A percentile compares a stretch with the other conserved stretches of the same genome.
Evolutionary conservation across 108 stramenopile genomes (phyloP).

Genomic region (Bacterosira constricta): DNA sequence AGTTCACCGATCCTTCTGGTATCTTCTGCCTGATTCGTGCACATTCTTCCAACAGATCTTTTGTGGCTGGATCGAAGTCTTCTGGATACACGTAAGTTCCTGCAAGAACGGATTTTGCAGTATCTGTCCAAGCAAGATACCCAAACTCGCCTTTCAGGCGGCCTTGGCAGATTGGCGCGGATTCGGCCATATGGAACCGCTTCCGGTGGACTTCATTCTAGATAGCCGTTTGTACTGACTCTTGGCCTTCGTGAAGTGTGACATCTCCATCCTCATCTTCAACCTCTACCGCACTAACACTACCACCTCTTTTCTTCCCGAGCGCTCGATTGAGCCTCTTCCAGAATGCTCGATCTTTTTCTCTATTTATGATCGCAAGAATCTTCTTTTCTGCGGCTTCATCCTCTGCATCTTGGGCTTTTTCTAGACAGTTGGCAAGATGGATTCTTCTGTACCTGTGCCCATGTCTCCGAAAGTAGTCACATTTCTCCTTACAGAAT

Average conservation of each 20-base stretch:
- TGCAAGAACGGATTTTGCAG: not conserved
- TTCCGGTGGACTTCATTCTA: not conserved
- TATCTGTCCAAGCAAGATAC: too few species aligned
- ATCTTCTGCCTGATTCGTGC: not conserved
- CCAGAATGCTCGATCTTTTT: constrained; percentile 21
- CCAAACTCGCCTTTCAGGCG: constrained; percentile 19
- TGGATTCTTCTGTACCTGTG: constrained; percentile 6
- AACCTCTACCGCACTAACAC: constrained; percentile 17
- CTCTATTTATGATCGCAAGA: constrained; percentile 13
- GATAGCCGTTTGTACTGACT: constrained; percentile 1
- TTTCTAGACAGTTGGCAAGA: not conserved
- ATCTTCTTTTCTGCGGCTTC: constrained; percentile 11
- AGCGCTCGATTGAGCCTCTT: constrained; percentile 1
- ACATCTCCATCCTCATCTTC: not conserved
- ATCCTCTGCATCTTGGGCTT: not conserved
- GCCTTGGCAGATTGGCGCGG: constrained; percentile 20
- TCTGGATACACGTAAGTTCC: not conserved
- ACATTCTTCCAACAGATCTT: not conserved
- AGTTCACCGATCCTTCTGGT: not conserved
- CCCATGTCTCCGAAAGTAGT: constrained; percentile 17
- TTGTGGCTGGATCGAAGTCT: not conserved
- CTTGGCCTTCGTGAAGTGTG: not conserved
- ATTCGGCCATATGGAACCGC: not conserved
- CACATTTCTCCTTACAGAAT: constrained; percentile 17
- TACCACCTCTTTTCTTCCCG: not conserved